These are phyloP conservation scores for Discostella pseudostelligera DNA, from an alignment of 108 stramenopile genomes.

Conservation along the genomic window DNA sequence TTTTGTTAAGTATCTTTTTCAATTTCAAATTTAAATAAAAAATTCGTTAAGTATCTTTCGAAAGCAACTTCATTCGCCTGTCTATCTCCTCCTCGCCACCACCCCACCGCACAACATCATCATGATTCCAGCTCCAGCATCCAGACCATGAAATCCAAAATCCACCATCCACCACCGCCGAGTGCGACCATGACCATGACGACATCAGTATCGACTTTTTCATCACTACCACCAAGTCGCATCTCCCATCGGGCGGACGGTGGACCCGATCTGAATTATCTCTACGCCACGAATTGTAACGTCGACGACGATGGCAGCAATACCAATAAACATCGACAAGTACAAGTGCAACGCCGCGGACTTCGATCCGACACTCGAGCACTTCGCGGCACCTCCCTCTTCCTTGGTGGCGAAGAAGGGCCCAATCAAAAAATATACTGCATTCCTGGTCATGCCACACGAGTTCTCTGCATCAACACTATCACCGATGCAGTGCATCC, in stretches of 20 bases:
- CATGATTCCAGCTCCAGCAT: too few relatives aligned
- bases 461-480: conserved; percentile 71
- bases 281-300: conserved; percentile 32
- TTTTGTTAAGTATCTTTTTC: too few relatives aligned
- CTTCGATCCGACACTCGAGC: conserved; percentile 22
- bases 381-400: conserved; percentile 50
- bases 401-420: conserved; percentile 75
- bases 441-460: conserved; percentile 75
- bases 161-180: too few relatives aligned
- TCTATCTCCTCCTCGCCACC: too few relatives aligned
- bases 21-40: too few relatives aligned
- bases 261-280: conserved; percentile 46
- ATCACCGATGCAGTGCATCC: conserved; percentile 48
- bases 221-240: conserved; percentile 15
- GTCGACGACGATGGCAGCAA: conserved; percentile 13
- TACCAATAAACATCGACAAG: background rate
- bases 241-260: conserved; percentile 37
- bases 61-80: too few relatives aligned
- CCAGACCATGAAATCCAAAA: too few relatives aligned
- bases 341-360: conserved; percentile 11
- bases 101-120: too few relatives aligned
- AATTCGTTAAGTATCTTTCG: too few relatives aligned
- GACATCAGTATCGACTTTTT: background rate
- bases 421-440: conserved; percentile 75
- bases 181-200: background rate